Percentiles rank a stretch among this genome's conserved stretches.
phyloP scores from a whole-genome alignment of 768 basidiomycete genomes.

The Porpolomopsis calyptriformis region DNA sequence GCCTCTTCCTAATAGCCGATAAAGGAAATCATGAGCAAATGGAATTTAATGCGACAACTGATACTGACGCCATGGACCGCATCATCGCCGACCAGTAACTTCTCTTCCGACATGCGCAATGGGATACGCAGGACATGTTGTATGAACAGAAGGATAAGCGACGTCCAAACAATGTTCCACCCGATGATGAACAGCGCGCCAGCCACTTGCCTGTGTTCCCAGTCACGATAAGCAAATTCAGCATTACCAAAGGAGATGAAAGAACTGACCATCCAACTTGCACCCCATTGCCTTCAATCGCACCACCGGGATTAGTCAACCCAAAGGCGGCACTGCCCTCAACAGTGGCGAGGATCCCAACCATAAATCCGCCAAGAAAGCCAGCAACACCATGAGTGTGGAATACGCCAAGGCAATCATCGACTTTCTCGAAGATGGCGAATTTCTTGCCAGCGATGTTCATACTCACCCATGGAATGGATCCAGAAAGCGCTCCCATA shows the following conservation, averaged over 20 bases:
- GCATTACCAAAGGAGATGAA: background rate
- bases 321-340: slow-evolving; percentile 4
- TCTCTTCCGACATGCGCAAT: slow-evolving; percentile 3
- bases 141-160: slow-evolving; percentile 4
- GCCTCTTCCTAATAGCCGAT: background rate
- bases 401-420: slow-evolving; percentile 7
- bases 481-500: slow-evolving; percentile 4
- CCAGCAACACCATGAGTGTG: slow-evolving; percentile 5
- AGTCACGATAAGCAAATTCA: background rate
- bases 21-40: background rate
- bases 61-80: slow-evolving; percentile 1
- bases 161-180: slow-evolving; percentile 4
- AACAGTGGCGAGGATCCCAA: slow-evolving; percentile 1
- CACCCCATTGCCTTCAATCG: background rate
- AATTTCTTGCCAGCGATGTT: slow-evolving; percentile 1
- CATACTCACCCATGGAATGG: slow-evolving; percentile 4
- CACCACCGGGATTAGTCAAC: slow-evolving; percentile 2
- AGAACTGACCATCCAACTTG: slow-evolving; percentile 4
- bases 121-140: slow-evolving; percentile 1
- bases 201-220: slow-evolving; percentile 1
- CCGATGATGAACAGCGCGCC: slow-evolving; percentile 2
- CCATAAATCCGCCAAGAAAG: slow-evolving; percentile 1
- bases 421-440: slow-evolving; percentile 1
- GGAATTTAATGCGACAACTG: too few species aligned
- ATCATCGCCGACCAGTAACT: background rate